A percentile compares a stretch with the other conserved stretches of the same genome.
phyloP scores from a whole-genome alignment of 192 early-diverging fungal species.

The Coemansia sp. region DNA sequence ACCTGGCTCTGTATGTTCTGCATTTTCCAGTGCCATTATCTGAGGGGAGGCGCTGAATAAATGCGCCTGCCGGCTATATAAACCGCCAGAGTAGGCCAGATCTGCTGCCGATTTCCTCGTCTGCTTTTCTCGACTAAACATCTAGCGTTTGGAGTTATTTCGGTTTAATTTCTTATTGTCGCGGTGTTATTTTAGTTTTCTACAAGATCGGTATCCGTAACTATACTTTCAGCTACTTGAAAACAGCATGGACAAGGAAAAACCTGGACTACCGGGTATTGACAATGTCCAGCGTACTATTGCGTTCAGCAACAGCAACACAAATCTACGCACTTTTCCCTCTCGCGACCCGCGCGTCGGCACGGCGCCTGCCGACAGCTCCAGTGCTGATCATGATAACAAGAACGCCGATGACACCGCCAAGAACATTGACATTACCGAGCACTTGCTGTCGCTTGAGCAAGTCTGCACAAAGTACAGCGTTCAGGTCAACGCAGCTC shows the following conservation, averaged over 20 bases:
- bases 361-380: neutral
- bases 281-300: conserved; percentile 7
- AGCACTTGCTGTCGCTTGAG: conserved; percentile 64
- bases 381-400: neutral
- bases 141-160: neutral
- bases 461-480: conserved; percentile 56
- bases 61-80: neutral
- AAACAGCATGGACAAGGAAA: neutral
- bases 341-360: neutral
- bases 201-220: neutral
- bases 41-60: too few relatives aligned
- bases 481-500: conserved; percentile 57
- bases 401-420: conserved; percentile 2
- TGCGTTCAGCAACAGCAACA: neutral
- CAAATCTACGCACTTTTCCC: too few relatives aligned
- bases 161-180: neutral
- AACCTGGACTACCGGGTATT: neutral
- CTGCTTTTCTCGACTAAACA: neutral
- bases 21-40: conserved; percentile 1
- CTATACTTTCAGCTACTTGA: neutral
- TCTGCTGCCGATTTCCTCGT: neutral
- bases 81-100: neutral
- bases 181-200: neutral
- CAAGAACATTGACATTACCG: conserved; percentile 54
- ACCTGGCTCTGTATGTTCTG: neutral